phyloP scores from a whole-genome alignment of 2,329 filamentous ascomycete species.

The Scytalidium sp. region DNA sequence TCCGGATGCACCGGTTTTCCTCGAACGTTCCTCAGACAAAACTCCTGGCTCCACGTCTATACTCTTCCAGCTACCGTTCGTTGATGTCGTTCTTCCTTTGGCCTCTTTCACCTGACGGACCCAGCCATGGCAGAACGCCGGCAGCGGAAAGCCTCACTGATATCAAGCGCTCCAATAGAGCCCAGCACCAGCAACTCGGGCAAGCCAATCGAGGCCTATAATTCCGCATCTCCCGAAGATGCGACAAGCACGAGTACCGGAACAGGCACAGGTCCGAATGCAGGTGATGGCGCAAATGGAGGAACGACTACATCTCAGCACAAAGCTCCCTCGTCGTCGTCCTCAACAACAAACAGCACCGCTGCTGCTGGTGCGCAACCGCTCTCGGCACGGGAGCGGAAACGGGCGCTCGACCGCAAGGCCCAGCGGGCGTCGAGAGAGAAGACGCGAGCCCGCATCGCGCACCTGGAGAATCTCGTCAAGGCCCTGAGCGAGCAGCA shows the following conservation, averaged over 20 bases:
- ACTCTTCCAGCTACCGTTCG: too few relatives aligned
- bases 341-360: constrained; percentile 68
- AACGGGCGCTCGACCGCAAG: constrained; percentile 16
- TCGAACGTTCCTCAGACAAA: too few relatives aligned
- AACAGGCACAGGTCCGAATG: too few relatives aligned
- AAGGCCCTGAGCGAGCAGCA: constrained; percentile 13
- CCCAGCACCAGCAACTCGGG: too few relatives aligned
- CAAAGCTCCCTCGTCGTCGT: neutral
- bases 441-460: constrained; percentile 14
- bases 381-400: constrained; percentile 8
- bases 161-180: too few relatives aligned
- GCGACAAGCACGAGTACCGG: constrained; percentile 7
- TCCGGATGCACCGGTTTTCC: too few relatives aligned
- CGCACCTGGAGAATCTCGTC: constrained; percentile 15
- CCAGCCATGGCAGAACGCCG: too few relatives aligned
- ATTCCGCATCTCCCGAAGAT: constrained; percentile 9
- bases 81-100: too few relatives aligned
- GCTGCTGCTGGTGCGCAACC: constrained; percentile 76
- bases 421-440: constrained; percentile 16
- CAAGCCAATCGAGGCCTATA: too few relatives aligned
- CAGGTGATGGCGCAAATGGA: neutral
- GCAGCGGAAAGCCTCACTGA: too few relatives aligned
- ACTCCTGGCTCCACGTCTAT: too few relatives aligned
- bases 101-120: too few relatives aligned
- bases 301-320: neutral